Evolutionary conservation across 2,329 filamentous ascomycete species (phyloP), one percentile per base, ranked within the genome.

Genomic region (Calonectria montana): DNA sequence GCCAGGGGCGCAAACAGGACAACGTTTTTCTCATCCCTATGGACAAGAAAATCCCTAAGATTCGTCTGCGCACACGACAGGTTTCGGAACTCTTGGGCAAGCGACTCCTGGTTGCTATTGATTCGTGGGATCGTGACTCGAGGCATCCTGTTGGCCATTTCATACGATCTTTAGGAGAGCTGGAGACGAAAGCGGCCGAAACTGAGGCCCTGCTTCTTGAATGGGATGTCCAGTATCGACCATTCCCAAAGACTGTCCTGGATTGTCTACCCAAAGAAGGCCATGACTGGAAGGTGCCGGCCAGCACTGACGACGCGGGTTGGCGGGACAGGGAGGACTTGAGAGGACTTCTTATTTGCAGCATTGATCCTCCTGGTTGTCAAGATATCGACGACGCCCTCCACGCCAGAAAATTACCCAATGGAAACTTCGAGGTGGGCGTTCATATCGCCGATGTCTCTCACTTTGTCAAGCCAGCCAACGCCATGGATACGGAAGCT

Each of bases 401-500:
- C 8, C 97, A 99, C 83, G 96, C 97, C 8, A 90, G 92, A 72
- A 88, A 89, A 63, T 86, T 99, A 25, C 93, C 95, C 0, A 98
- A 98, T 79, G 97, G 97, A 50, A 98, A 98, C 82, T 96, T 92
- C 75, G 95, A 98, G 83, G 95, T 99, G 12, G 97, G 97, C 74
- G 97, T 99, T 18, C 97, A 99, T 84, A 99, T 99, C 83, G 97
- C 97, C 31, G 97, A 99, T 83, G 97, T 99, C n/a, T 98, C 97
- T 12, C 94, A 99, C 84, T 99, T 99, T 81, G 97, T 99, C 79
- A 97, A 97, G 84, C 96, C 97, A 29, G 95, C 94, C 83, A 99
- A 96, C 80, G 93, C 97, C 66, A 99, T 99, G 97, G 97, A 99
- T 82, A 91, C 92, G 59, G 97, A 99, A 85, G 97, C 97, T 3